Percentiles rank a stretch among this genome's conserved stretches.
Conservation (phyloP, 2,329 filamentous ascomycete genomes). For the Neocucurbitaria cava region DNA sequence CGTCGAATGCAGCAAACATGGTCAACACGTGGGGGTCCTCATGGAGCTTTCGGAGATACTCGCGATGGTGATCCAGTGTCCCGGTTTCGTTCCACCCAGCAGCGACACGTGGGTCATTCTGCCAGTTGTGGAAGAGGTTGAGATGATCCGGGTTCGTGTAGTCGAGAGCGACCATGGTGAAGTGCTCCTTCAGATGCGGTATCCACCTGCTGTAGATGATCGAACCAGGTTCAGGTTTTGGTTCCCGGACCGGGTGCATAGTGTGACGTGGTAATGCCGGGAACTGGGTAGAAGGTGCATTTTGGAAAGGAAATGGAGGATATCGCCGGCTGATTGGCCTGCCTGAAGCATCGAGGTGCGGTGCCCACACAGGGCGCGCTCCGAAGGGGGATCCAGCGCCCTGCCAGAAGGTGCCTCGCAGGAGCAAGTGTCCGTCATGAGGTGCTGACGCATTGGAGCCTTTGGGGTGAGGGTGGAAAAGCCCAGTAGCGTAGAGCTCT, state of each 20-base stretch:
- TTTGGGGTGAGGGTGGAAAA: conserved; percentile 53
- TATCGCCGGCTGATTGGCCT: conserved; percentile 50
- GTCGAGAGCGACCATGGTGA: conserved; percentile 78
- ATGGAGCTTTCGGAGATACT: conserved; percentile 73
- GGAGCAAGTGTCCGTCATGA: conserved; percentile 55
- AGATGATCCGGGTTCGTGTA: conserved; percentile 70
- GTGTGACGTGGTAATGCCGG: conserved; percentile 61
- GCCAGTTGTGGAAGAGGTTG: conserved; percentile 77
- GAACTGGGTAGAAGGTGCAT: conserved; percentile 57
- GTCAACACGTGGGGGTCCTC: conserved; percentile 75
- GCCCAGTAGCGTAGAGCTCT: conserved; percentile 52
- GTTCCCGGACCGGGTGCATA: conserved; percentile 73
- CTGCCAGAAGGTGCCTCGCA: conserved; percentile 59
- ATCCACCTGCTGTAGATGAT: conserved; percentile 81
- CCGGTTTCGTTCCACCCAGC: conserved; percentile 83
- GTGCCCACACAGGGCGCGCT: conserved; percentile 50
- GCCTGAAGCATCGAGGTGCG: conserved; percentile 42
- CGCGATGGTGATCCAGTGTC: conserved; percentile 74
- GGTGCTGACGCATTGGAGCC: conserved; percentile 43
- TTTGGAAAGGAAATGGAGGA: conserved; percentile 52
- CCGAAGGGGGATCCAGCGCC: conserved; percentile 53
- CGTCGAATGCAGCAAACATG: conserved; percentile 74
- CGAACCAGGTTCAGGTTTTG: conserved; percentile 74
- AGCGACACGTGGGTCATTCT: conserved; percentile 82
- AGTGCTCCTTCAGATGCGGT: conserved; percentile 76